Conservation (phyloP, 306 rosid genomes). For the Urtica urens region DNA sequence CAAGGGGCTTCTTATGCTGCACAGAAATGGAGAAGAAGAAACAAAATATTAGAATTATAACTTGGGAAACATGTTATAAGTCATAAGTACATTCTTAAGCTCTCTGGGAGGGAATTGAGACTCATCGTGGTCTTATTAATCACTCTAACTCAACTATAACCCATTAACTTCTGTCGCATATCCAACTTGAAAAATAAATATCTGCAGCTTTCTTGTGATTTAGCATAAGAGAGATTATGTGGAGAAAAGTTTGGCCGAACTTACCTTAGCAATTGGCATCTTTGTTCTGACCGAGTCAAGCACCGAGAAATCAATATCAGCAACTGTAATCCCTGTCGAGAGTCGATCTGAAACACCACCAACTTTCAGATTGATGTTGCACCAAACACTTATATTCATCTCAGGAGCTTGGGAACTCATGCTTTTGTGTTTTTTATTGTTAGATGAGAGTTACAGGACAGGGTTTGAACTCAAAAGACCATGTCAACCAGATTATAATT, state of each 20-base stretch:
- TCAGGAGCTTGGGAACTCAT: not conserved
- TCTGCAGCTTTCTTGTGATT: not conserved
- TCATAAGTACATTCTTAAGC: too few relatives aligned
- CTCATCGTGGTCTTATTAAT: too few relatives aligned
- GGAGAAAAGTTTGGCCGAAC: not conserved
- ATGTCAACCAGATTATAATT: too few relatives aligned
- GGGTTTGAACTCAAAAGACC: too few relatives aligned
- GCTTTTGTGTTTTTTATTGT: too few relatives aligned
- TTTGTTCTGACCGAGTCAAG: slow-evolving; percentile 67
- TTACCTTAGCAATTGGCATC: slow-evolving; percentile 81
- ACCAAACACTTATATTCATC: not conserved
- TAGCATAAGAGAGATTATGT: not conserved
- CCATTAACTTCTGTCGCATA: too few relatives aligned
- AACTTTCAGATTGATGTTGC: slow-evolving; percentile 6
- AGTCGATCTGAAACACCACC: slow-evolving; percentile 49
- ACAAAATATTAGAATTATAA: too few relatives aligned
- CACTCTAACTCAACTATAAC: too few relatives aligned
- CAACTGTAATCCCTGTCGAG: slow-evolving; percentile 70
- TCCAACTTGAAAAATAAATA: too few relatives aligned
- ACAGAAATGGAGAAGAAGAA: slow-evolving; percentile 2
- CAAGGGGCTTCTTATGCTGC: slow-evolving; percentile 83
- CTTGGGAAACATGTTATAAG: too few relatives aligned
- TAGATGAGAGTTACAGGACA: too few relatives aligned
- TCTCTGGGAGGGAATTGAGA: too few relatives aligned
- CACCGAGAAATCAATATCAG: slow-evolving; percentile 70